Evolutionary conservation across 73 alveolate species (phyloP), one percentile per base, ranked within the genome.

Genomic region (Symbiodinium natans): DNA sequence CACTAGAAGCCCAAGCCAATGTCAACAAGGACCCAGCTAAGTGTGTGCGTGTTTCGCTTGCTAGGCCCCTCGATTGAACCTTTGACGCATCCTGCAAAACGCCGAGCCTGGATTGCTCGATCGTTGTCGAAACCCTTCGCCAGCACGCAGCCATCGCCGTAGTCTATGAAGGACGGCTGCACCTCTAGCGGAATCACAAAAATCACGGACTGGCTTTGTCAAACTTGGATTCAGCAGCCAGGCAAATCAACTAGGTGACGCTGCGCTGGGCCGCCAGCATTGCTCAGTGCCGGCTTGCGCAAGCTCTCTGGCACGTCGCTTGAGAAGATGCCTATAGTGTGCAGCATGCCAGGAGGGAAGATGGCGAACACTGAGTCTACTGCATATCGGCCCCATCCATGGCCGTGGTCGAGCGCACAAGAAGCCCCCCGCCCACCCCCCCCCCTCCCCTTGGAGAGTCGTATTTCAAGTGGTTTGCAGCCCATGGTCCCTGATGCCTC

Each of bases 121-220:
- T 86, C 94, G 36, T 54, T 86, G 83, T 86, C 94, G 75, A 86
- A 86, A 63, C 94, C 94, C 59, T 86, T 86, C 59, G 94, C 94
- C 84, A 86, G 33, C 54, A 54, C 83, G 41, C 41, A 46, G 39
- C 94, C 94, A 19, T 86, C 94, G 84, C 77, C 94, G 31, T 86
- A 86, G 31, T 54, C 63, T 40, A 86, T 73, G 83, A 86, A 86
- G 68, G 84, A 52, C 15, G 94, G 94, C 31, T 86, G 94, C 5
- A 86, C 71, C 94, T 86, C 38, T 9, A 29, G 9, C 4, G n/a
- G 43, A 19, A 10, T 6, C 33, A 8, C 4, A 25, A 25, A 13
- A 21, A 25, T 13, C 31, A 25, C n/a, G n/a, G n/a, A n/a, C n/a
- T n/a, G n/a, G n/a, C n/a, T n/a, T n/a, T n/a, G n/a, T n/a, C n/a